Percentiles rank a stretch among this genome's conserved stretches.
Evolutionary conservation across 345 rosid species (phyloP).

Genomic region (Physaria fendleri): DNA sequence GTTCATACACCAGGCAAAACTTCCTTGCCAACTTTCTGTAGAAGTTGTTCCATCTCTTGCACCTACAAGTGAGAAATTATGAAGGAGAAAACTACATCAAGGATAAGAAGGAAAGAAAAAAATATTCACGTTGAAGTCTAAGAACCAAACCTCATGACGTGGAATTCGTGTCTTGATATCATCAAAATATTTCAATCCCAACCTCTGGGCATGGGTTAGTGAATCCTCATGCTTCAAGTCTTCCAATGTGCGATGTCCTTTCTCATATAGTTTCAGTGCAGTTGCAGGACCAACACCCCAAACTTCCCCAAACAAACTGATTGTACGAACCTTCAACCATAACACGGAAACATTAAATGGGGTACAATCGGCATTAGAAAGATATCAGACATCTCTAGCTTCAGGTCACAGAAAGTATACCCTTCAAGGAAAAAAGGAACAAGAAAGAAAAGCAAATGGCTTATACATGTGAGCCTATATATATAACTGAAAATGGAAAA

Average conservation of each 20-base stretch:
- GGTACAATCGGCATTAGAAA: not conserved
- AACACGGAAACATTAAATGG: conserved; percentile 1
- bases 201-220: conserved; percentile 67
- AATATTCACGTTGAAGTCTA: conserved; percentile 15
- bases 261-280: conserved; percentile 83
- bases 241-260: conserved; percentile 72
- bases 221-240: conserved; percentile 74
- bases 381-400: not conserved
- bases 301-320: conserved; percentile 83
- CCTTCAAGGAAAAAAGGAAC: not conserved
- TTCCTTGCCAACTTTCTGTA: conserved; percentile 68
- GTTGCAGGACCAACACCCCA: conserved; percentile 99
- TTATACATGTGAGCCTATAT: not conserved
- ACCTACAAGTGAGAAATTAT: conserved; percentile 38
- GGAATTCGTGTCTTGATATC: conserved; percentile 82
- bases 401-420: not conserved
- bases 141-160: conserved; percentile 61
- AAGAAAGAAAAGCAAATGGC: not conserved
- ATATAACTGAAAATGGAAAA: not conserved
- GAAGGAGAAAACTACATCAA: not conserved
- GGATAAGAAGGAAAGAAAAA: not conserved
- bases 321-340: conserved; percentile 58
- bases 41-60: conserved; percentile 73
- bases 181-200: conserved; percentile 90
- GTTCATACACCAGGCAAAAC: conserved; percentile 69